phyloP scores from a whole-genome alignment of 2,329 filamentous ascomycete species.

The Aspergillus terreus region DNA sequence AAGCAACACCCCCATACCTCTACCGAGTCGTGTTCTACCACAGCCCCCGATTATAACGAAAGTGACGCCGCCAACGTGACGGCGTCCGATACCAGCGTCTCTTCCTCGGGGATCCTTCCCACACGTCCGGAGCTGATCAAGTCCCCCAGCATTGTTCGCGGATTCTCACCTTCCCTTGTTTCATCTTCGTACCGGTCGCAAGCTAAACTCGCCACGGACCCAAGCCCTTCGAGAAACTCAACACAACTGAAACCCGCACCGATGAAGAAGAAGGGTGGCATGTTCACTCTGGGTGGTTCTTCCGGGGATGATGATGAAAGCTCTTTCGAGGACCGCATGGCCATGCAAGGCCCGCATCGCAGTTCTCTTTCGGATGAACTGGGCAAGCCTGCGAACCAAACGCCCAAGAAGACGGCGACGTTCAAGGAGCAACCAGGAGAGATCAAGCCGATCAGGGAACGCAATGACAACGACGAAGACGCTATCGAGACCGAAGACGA shows the following conservation, averaged over 20 bases:
- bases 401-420: slow-evolving; percentile 70
- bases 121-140: slow-evolving; percentile 49
- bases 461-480: slow-evolving; percentile 49
- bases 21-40: slow-evolving; percentile 60
- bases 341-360: slow-evolving; percentile 45
- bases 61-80: slow-evolving; percentile 41
- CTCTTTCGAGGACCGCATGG: slow-evolving; percentile 65
- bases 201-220: slow-evolving; percentile 51
- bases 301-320: slow-evolving; percentile 80
- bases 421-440: slow-evolving; percentile 74
- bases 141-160: slow-evolving; percentile 71
- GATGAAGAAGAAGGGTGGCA: slow-evolving; percentile 64
- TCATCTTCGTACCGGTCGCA: slow-evolving; percentile 65
- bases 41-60: slow-evolving; percentile 43
- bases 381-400: slow-evolving; percentile 36
- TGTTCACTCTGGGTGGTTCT: slow-evolving; percentile 72
- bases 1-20: slow-evolving; percentile 39
- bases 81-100: slow-evolving; percentile 60
- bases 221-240: slow-evolving; percentile 54
- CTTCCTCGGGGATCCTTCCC: slow-evolving; percentile 46
- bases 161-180: slow-evolving; percentile 75
- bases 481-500: slow-evolving; percentile 62
- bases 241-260: slow-evolving; percentile 55
- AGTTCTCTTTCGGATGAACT: slow-evolving; percentile 56
- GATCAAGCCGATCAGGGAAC: slow-evolving; percentile 60